A percentile compares a stretch with the other conserved stretches of the same genome.
Conservation (phyloP, 176 grass and related monocot genomes). For the Rhipidocladum racemiflorum region DNA sequence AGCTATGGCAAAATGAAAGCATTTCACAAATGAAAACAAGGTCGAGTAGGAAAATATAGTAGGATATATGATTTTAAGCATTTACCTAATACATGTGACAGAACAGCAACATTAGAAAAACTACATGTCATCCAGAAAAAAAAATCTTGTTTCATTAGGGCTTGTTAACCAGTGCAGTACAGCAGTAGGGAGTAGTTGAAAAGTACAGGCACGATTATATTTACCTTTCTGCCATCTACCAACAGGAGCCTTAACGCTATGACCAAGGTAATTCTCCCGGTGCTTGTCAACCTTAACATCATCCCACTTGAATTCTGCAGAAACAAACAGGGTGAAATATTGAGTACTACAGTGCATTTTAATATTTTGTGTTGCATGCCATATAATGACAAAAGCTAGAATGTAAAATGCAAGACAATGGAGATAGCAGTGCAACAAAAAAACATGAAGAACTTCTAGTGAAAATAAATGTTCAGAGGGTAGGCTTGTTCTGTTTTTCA, state of each 20-base stretch:
- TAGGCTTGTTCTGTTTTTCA: background rate
- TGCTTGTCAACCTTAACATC: constrained; percentile 99
- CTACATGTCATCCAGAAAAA: background rate
- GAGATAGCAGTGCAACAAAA: background rate
- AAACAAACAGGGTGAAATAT: background rate
- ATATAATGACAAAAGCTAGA: background rate
- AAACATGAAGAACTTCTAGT: background rate
- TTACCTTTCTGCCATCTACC: constrained; percentile 99
- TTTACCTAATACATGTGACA: background rate
- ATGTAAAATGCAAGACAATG: constrained; percentile 2
- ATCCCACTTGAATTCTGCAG: constrained; percentile 97
- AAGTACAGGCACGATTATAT: background rate
- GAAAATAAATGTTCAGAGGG: background rate
- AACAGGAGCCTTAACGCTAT: constrained; percentile 90
- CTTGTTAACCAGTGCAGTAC: background rate
- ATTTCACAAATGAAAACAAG: background rate
- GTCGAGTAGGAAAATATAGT: background rate
- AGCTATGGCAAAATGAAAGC: background rate
- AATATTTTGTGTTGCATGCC: background rate
- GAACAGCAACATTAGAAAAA: constrained; percentile 11
- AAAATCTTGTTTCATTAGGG: background rate
- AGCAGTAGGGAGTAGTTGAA: background rate
- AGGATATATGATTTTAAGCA: background rate
- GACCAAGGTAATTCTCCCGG: constrained; percentile 93
- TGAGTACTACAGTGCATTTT: background rate